These are phyloP conservation scores for Mycena citricolor DNA, from an alignment of 1,284 basidiomycete genomes.

Conservation along the genomic window DNA sequence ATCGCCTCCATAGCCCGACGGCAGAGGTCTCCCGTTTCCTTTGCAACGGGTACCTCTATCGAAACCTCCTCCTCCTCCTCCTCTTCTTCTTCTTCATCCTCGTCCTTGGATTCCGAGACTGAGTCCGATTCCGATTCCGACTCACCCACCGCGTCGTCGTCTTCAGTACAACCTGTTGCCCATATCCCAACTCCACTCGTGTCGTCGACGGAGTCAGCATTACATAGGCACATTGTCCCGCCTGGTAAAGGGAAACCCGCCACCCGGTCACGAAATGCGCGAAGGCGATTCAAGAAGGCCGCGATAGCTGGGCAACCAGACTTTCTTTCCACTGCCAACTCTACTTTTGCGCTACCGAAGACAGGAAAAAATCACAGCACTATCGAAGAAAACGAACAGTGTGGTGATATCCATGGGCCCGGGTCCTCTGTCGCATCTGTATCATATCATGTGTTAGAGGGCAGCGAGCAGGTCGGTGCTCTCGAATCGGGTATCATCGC, in stretches of 20 bases:
- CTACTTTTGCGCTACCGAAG: constrained; percentile 6
- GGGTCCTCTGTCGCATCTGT: constrained; percentile 24
- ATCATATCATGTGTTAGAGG: constrained; percentile 25
- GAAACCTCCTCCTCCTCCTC: constrained; percentile 4
- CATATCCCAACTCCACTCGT: constrained; percentile 6
- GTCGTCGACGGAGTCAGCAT: neutral
- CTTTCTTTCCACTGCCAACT: constrained; percentile 18
- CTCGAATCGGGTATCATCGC: constrained; percentile 17
- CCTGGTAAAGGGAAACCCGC: constrained; percentile 65
- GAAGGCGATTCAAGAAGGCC: constrained; percentile 52
- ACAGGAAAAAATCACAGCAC: neutral
- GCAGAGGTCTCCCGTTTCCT: constrained; percentile 1
- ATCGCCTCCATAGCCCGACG: constrained; percentile 1
- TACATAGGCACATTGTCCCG: constrained; percentile 38
- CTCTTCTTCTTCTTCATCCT: constrained; percentile 7
- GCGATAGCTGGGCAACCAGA: constrained; percentile 5
- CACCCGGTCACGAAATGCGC: constrained; percentile 67
- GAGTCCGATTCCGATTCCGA: constrained; percentile 4
- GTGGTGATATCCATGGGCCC: constrained; percentile 16
- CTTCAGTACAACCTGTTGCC: neutral
- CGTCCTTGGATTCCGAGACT: no score
- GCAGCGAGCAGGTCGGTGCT: constrained; percentile 18
- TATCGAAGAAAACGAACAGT: constrained; percentile 5
- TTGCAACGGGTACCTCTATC: constrained; percentile 10
- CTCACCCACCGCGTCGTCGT: neutral